These are phyloP conservation scores for Microsporum canis DNA, from an alignment of 2,329 filamentous ascomycete species.

Conservation along the genomic window DNA sequence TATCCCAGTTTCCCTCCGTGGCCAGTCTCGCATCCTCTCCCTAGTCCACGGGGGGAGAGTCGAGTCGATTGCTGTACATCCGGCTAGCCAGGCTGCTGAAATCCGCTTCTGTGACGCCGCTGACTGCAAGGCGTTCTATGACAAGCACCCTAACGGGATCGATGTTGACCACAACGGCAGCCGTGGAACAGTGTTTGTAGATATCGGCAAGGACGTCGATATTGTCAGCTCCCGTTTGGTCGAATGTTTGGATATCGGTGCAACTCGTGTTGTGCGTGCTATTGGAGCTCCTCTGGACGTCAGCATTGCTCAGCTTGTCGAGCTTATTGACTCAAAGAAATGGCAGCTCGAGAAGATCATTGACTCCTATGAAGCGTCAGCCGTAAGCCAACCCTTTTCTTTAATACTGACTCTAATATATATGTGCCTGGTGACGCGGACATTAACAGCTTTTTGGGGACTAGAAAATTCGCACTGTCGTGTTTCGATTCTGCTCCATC, in stretches of 20 bases:
- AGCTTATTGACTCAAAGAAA: conserved; percentile 27
- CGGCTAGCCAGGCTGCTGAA: conserved; percentile 18
- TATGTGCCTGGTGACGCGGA: background rate
- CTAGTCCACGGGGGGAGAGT: conserved; percentile 31
- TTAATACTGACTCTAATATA: background rate
- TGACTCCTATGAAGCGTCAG: conserved; percentile 29
- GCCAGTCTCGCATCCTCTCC: conserved; percentile 25
- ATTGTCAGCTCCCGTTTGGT: conserved; percentile 32
- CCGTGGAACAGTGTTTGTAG: conserved; percentile 25
- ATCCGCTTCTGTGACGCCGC: conserved; percentile 28
- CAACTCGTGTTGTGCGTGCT: conserved; percentile 38
- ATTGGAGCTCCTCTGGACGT: conserved; percentile 33
- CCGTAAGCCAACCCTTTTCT: conserved; percentile 25
- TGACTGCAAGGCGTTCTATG: conserved; percentile 27
- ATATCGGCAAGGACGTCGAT: conserved; percentile 31
- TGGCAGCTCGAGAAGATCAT: conserved; percentile 38
- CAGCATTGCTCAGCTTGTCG: conserved; percentile 24
- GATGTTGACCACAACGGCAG: conserved; percentile 22
- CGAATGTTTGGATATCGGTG: conserved; percentile 30
- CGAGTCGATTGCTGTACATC: conserved; percentile 21
- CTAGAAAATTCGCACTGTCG: conserved; percentile 25
- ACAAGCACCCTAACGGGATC: conserved; percentile 29
- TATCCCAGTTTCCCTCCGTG: conserved; percentile 25
- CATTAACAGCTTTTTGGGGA: background rate
- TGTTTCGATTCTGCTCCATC: conserved; percentile 40